A percentile compares a stretch with the other conserved stretches of the same genome.
phyloP scores from a whole-genome alignment of 192 early-diverging fungal species.

The Linnemannia zychae region DNA sequence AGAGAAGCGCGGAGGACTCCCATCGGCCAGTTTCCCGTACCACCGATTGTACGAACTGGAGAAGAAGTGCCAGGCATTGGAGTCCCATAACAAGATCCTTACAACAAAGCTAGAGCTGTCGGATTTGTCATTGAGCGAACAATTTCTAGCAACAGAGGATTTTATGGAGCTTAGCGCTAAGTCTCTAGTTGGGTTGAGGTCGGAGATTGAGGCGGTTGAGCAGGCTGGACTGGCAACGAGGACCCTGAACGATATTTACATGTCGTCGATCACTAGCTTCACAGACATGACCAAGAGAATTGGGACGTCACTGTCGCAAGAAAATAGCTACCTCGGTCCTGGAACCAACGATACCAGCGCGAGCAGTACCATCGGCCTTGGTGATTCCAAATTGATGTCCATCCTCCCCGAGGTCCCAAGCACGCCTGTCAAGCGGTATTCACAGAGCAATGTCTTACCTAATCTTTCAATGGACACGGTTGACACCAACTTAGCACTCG shows the following conservation, averaged over 20 bases:
- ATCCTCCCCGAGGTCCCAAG: slow-evolving; percentile 43
- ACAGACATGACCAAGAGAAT: slow-evolving; percentile 45
- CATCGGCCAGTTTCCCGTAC: slow-evolving; percentile 30
- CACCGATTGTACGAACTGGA: slow-evolving; percentile 45
- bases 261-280: slow-evolving; percentile 49
- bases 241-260: slow-evolving; percentile 45
- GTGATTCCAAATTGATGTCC: slow-evolving; percentile 38
- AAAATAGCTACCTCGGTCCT: neutral
- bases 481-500: slow-evolving; percentile 46
- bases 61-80: slow-evolving; percentile 45
- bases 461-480: slow-evolving; percentile 51
- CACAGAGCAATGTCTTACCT: slow-evolving; percentile 33
- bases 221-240: slow-evolving; percentile 31
- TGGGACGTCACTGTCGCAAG: neutral
- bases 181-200: slow-evolving; percentile 34
- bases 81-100: slow-evolving; percentile 51
- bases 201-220: slow-evolving; percentile 43
- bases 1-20: slow-evolving; percentile 18
- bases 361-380: slow-evolving; percentile 10
- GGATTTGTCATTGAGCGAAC: slow-evolving; percentile 34
- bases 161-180: slow-evolving; percentile 52
- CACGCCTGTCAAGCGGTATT: slow-evolving; percentile 44
- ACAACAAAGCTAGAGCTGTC: slow-evolving; percentile 38
- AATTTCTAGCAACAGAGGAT: slow-evolving; percentile 45
- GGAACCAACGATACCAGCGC: neutral